Base-by-base conservation (phyloP, 768 basidiomycete genomes). In the Russula lepida region DNA sequence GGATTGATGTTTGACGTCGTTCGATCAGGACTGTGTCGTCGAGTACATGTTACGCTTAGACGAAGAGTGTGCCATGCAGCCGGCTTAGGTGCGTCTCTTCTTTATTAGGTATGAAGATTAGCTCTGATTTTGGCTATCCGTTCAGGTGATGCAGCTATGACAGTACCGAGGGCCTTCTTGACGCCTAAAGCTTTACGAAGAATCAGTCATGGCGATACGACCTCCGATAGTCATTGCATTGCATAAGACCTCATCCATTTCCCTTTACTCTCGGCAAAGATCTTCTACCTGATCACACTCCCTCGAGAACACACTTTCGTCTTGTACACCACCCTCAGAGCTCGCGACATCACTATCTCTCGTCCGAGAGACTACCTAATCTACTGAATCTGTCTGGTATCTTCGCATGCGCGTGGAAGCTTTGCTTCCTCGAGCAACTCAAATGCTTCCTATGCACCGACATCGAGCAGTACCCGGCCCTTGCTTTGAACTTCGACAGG, bases 101-200 rank as follows among this genome's bases (percentile, higher is more conserved):
- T 62, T 86, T 84, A 3, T 84, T 85, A 6, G 81, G 83, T 17
- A 79, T 88, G 49, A 90, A 84, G 0, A 79, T 88, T 1, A 88
- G 89, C 68, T 88, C 86, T 66, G n/a, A 73, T 68, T 46, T 63
- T n/a, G 9, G 63, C 66, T 55, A 11, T 35, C 49, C 30, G 27
- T 32, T 74, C 46, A 27, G 51, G 76, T 72, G 32, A 81, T 69
- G 67, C 90, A 84, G 60, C 76, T 73, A 54, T 75, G 71, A 71
- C 89, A 86, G 71, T 79, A 92, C 89, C 89, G 92, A 1, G 83
- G 83, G 66, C 89, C 88, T 66, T 90, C 87, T 68, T 88, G 87
- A 51, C 72, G 79, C 9, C 88, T 89, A n/a, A n/a, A n/a, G n/a
- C n/a, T n/a, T n/a, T n/a, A n/a, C n/a, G n/a, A n/a, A n/a, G n/a